Conservation (phyloP, 2,329 filamentous ascomycete genomes). For the Colletotrichum viniferum region DNA sequence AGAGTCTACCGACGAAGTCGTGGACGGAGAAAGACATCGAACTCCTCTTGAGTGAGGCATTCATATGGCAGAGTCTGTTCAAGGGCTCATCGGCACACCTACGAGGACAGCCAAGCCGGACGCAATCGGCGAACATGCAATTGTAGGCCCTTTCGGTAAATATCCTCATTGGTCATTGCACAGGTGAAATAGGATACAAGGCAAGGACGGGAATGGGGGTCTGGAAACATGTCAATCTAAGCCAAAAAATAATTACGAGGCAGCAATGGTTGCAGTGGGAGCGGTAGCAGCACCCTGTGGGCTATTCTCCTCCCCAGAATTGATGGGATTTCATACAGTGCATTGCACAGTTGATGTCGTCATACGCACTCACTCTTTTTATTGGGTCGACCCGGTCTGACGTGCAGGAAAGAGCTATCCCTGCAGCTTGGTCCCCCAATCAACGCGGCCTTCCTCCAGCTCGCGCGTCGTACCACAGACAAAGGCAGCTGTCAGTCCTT, state of each 20-base stretch:
- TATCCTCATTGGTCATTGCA: not conserved
- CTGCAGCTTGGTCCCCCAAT: conserved; percentile 23
- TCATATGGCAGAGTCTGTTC: conserved; percentile 98
- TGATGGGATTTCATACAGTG: conserved; percentile 14
- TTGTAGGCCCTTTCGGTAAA: conserved; percentile 15
- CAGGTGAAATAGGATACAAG: not conserved
- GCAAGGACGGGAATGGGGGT: not conserved
- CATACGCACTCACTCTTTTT: not conserved
- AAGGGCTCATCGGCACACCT: conserved; percentile 93
- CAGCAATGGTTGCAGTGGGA: not conserved
- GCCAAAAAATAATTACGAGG: not conserved
- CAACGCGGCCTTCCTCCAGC: conserved; percentile 19
- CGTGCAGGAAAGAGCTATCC: conserved; percentile 9
- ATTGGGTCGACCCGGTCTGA: conserved; percentile 9
- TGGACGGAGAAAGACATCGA: conserved; percentile 99
- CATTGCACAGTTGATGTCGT: not conserved
- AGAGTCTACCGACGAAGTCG: conserved; percentile 86
- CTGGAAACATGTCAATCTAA: not conserved
- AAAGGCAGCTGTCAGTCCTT: not conserved
- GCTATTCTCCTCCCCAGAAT: not conserved
- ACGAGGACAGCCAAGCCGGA: conserved; percentile 53
- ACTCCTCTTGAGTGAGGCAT: conserved; percentile 91
- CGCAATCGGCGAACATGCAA: conserved; percentile 45
- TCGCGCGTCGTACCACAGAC: conserved; percentile 20
- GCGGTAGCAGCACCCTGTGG: not conserved